phyloP scores from a whole-genome alignment of 2,329 filamentous ascomycete species.

The Tolypocladium nubicola region DNA sequence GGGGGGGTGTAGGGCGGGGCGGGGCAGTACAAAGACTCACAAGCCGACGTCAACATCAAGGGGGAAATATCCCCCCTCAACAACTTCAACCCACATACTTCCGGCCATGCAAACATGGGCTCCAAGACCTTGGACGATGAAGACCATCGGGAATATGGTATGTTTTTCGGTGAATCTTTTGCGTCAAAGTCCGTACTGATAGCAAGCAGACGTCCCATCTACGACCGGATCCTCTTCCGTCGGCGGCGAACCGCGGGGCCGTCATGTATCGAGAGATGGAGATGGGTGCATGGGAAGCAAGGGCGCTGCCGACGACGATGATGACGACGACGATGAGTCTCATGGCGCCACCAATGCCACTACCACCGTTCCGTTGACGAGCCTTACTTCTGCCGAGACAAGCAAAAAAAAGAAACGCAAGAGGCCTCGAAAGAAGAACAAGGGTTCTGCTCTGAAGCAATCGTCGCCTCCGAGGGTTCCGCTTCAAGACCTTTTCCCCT shows the following conservation, averaged over 20 bases:
- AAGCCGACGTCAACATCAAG: no score
- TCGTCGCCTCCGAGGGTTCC: constrained; percentile 22
- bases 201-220: constrained; percentile 7
- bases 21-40: no score
- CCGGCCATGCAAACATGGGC: constrained; percentile 3
- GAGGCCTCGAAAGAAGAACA: constrained; percentile 17
- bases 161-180: background rate
- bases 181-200: constrained; percentile 7
- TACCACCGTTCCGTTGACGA: constrained; percentile 10
- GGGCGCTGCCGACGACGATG: constrained; percentile 17
- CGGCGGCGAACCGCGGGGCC: constrained; percentile 30
- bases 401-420: constrained; percentile 15
- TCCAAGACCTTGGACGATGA: constrained; percentile 5
- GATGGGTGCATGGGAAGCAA: constrained; percentile 25
- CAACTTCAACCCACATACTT: background rate
- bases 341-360: constrained; percentile 5
- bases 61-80: background rate
- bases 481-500: constrained; percentile 17
- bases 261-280: constrained; percentile 29
- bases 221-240: constrained; percentile 9
- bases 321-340: constrained; percentile 15
- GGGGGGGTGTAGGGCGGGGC: no score
- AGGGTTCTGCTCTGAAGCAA: constrained; percentile 12
- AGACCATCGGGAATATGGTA: constrained; percentile 2
- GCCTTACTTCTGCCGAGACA: background rate